Conservation (phyloP, 2,329 filamentous ascomycete species). For the Bertia moriformis region DNA sequence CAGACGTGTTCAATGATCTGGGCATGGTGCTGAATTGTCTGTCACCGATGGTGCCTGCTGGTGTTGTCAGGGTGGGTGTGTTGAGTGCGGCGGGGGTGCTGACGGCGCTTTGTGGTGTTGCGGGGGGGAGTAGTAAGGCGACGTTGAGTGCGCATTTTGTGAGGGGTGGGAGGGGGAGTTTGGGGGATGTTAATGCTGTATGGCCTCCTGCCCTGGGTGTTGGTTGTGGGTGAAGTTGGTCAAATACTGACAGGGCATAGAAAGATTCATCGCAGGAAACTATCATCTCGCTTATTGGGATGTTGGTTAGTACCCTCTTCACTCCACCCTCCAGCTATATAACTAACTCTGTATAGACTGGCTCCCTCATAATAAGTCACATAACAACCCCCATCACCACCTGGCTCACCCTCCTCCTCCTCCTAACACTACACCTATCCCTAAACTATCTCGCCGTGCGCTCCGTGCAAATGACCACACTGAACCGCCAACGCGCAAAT, state of each 20-base stretch:
- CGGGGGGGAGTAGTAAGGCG: slow-evolving; percentile 55
- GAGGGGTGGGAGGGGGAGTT: slow-evolving; percentile 50
- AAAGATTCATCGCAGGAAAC: slow-evolving; percentile 63
- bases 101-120: slow-evolving; percentile 53
- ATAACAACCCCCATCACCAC: slow-evolving; percentile 43
- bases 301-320: slow-evolving; percentile 31
- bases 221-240: no score
- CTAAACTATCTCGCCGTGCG: slow-evolving; percentile 54
- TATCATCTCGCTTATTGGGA: slow-evolving; percentile 54
- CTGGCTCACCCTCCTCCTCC: slow-evolving; percentile 41
- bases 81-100: slow-evolving; percentile 47
- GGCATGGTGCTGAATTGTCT: slow-evolving; percentile 59
- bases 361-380: slow-evolving; percentile 49
- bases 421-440: slow-evolving; percentile 45
- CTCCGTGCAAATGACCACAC: slow-evolving; percentile 48
- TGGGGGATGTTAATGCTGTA: slow-evolving; percentile 53
- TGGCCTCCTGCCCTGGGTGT: neutral
- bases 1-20: slow-evolving; percentile 58
- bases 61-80: slow-evolving; percentile 35
- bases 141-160: slow-evolving; percentile 60
- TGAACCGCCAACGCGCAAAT: slow-evolving; percentile 54
- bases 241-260: no score
- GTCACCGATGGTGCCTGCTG: slow-evolving; percentile 43
- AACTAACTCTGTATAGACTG: slow-evolving; percentile 13
- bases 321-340: neutral